Conservation (phyloP, 306 rosid genomes). For the Vigna trinervia region DNA sequence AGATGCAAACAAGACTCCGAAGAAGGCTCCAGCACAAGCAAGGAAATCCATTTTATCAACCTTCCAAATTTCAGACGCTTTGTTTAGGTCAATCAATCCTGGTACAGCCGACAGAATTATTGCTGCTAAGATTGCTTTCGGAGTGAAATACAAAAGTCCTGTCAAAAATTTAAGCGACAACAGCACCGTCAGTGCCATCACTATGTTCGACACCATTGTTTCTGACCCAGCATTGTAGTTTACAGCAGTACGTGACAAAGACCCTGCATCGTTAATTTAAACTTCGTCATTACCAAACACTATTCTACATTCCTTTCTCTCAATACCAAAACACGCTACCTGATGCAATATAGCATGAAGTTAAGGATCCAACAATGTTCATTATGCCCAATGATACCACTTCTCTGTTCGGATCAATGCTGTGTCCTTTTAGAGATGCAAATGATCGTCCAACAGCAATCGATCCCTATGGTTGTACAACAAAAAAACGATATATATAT, state of each 20-base stretch:
- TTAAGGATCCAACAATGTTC: conserved; percentile 80
- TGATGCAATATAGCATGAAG: conserved; percentile 84
- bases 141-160: conserved; percentile 65
- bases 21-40: conserved; percentile 65
- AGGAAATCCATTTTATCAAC: conserved; percentile 76
- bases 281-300: no score
- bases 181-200: conserved; percentile 71
- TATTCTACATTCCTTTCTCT: no score
- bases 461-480: conserved; percentile 55
- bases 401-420: conserved; percentile 74
- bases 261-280: conserved; percentile 52
- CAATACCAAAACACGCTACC: conserved; percentile 39
- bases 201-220: conserved; percentile 71
- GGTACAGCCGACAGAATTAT: conserved; percentile 72
- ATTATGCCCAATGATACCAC: conserved; percentile 75
- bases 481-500: neutral
- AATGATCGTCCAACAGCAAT: conserved; percentile 75
- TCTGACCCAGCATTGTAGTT: conserved; percentile 73
- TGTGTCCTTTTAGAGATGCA: conserved; percentile 69
- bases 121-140: conserved; percentile 74
- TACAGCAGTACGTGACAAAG: conserved; percentile 69
- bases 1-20: conserved; percentile 61
- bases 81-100: conserved; percentile 60
- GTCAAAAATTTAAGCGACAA: conserved; percentile 60
- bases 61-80: conserved; percentile 73